Evolutionary conservation across 306 rosid species (phyloP).

Genomic region (Quercus wislizeni): DNA sequence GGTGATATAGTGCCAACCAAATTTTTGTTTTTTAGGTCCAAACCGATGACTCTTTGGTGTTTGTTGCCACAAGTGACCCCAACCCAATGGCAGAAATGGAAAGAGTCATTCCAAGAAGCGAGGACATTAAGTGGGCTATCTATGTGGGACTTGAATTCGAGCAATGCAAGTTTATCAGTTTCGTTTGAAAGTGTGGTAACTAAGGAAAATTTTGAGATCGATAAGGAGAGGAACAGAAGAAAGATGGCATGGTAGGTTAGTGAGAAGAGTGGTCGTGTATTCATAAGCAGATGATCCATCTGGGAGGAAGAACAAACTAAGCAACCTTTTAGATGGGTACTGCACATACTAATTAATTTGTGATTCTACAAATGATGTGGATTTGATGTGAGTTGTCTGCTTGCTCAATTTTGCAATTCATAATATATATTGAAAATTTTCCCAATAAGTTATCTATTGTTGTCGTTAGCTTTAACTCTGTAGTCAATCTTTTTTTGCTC

Average conservation of each 20-base stretch:
- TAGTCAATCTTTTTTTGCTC: no score
- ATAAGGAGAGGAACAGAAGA: neutral
- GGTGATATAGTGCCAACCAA: slow-evolving; percentile 13
- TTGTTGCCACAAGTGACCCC: slow-evolving; percentile 10
- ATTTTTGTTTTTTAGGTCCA: neutral
- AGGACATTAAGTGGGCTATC: neutral
- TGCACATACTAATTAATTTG: no score
- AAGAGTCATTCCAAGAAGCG: slow-evolving; percentile 7
- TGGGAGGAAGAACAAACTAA: neutral
- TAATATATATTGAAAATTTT: no score
- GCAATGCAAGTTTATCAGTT: slow-evolving; percentile 1
- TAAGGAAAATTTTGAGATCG: neutral
- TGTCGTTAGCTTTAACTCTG: no score
- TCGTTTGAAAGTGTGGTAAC: neutral
- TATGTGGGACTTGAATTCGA: slow-evolving; percentile 8
- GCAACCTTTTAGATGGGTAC: no score
- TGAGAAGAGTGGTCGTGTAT: neutral
- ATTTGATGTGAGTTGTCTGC: no score
- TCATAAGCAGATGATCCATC: neutral
- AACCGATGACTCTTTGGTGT: slow-evolving; percentile 7
- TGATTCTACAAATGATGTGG: no score
- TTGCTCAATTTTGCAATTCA: no score
- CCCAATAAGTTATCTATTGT: no score
- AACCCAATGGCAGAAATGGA: slow-evolving; percentile 11
- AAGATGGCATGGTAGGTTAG: neutral